Evolutionary conservation across 495 filamentous ascomycete species (phyloP), one percentile per base, ranked within the genome.

Genomic region (Podospora pseudoanserina): DNA sequence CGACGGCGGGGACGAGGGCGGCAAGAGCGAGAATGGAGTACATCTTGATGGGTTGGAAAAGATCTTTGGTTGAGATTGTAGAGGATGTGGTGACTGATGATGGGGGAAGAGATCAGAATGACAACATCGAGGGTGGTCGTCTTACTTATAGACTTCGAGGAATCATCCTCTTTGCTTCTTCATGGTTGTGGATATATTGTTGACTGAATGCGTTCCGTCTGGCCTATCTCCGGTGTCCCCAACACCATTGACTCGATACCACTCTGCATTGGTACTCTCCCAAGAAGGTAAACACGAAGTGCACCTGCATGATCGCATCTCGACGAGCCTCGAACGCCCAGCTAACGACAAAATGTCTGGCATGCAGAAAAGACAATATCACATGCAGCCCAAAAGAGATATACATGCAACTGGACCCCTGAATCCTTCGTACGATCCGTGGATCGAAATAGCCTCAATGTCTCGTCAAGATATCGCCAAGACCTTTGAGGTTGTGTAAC

Each of bases 261-360:
- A 63, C 58, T 9, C 68, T 67, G 65, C 62, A 44, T 1, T 70
- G 68, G 15, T 18, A 70, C 68, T 63, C 59, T 7, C 60, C 64
- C 32, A 62, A n/a, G 18, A 18, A 61, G 57, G 27, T n/a, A 20
- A 20, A 3, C 55, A 23, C 7, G 34, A 23, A 30, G 18, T 63
- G 49, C 63, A 53, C n/a, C 1, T 58, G 49, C 28, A 53, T 26
- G 27, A 32, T 32, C 30, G 55, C 55, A 58, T 19, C 23, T 27
- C 44, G 3, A 49, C 5, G 2, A 49, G 39, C 15, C 39, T 13
- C 9, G 15, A 2, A 49, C 39, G 9, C 39, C 15, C 5, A 2
- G 39, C 39, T 6, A 16, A 49, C 15, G 9, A 18, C 2, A 16
- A 16, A 16, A 13, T 16, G 15, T 11, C 6, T 11, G 39, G 39